These are phyloP conservation scores for Sphagnum fallax DNA, from an alignment of 228 moss, liverwort and hornwort species.

Conservation along the genomic window DNA sequence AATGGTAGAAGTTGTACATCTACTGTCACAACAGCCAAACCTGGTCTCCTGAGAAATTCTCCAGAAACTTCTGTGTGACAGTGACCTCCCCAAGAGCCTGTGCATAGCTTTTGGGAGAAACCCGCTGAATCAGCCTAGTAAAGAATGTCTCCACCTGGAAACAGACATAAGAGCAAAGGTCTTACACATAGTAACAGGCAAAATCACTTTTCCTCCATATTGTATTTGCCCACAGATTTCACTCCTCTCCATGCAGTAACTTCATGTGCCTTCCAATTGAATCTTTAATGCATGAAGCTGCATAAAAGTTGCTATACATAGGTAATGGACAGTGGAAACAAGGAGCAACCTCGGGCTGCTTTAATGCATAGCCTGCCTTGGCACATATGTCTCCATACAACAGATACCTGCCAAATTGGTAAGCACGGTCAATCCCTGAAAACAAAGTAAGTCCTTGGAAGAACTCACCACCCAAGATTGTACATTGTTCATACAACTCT, in stretches of 20 bases:
- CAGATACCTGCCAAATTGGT: constrained; percentile 50
- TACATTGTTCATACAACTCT: too few species aligned
- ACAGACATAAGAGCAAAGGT: neutral
- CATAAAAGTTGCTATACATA: too few species aligned
- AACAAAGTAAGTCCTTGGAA: too few species aligned
- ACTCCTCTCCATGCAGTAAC: neutral
- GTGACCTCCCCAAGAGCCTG: constrained; percentile 84
- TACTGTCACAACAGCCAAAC: constrained; percentile 14
- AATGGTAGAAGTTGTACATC: too few species aligned
- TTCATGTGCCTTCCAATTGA: too few species aligned
- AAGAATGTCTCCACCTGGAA: constrained; percentile 83
- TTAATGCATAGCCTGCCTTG: constrained; percentile 65
- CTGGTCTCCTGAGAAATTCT: constrained; percentile 99
- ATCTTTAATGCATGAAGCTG: too few species aligned
- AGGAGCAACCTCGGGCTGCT: constrained; percentile 64
- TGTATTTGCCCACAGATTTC: neutral
- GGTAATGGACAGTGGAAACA: too few species aligned
- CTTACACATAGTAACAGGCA: too few species aligned
- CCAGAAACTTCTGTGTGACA: constrained; percentile 95
- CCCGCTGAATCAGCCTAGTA: constrained; percentile 89
- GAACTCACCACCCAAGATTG: too few species aligned
- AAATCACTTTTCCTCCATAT: neutral
- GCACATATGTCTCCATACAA: constrained; percentile 85
- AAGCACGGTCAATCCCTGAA: too few species aligned
- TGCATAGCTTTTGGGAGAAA: constrained; percentile 88